Evolutionary conservation across 2,329 filamentous ascomycete species (phyloP), one percentile per base, ranked within the genome.

Genomic region (Nothopassalora personata): DNA sequence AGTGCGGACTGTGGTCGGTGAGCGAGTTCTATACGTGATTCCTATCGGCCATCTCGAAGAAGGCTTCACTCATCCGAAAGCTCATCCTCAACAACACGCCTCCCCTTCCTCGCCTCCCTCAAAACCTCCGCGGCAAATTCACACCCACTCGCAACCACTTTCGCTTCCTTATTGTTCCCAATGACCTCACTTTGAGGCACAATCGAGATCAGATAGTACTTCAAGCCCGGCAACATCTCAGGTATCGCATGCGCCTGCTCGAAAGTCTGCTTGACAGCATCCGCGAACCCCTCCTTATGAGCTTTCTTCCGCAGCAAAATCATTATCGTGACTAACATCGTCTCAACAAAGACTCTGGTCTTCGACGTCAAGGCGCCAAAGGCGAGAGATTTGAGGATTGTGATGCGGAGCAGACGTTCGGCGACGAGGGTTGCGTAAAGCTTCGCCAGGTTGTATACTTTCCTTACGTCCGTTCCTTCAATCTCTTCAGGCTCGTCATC

Each of bases 131-230:
- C 53, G 2, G 69, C 70, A 49, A 64, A 56, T 11, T 65, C 65
- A 60, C 75, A 79, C 1, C 75, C 79, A 70, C 75, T 75, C 60
- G 69, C 72, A 1, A 86, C 75, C 13, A 77, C 72, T 57, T 80
- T 81, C 64, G 73, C 76, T 65, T 86, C 83, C 50, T 75, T 74
- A 59, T 77, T 77, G n/a, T 72, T 76, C 34, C 75, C 75, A 5
- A 74, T 74, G 31, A 79, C 71, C 3, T 84, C 83, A 0, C 86
- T 88, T 71, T 86, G 88, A 4, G 83, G 79, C 15, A 97, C 81
- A 48, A 88, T 83, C 71, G 88, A 91, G 69, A 85, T 84, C 54
- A 97, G 70, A 70, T 96, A 94, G 73, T 87, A 95, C 61, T 89
- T 86, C 64, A 97, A 70, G 0, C 90, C 89, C 57, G 84, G 84